Conservation (phyloP, 2,329 filamentous ascomycete genomes). For the Fusarium decemcellulare region DNA sequence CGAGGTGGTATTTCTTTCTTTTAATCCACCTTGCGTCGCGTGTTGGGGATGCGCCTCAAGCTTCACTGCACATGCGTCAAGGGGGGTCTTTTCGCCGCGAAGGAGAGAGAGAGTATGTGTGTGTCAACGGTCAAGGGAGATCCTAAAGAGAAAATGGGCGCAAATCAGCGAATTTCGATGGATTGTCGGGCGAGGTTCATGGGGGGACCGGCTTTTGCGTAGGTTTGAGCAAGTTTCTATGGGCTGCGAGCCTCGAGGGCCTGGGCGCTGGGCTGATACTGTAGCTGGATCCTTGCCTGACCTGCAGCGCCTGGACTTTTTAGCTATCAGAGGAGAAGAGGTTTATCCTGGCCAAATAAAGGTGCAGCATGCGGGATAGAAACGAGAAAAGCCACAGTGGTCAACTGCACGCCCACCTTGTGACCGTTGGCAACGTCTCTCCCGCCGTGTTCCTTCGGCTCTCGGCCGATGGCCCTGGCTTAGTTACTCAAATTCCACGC, state of each 20-base stretch:
- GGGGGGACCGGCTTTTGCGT: conserved; percentile 23
- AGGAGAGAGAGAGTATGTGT: neutral
- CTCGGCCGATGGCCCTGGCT: too few species aligned
- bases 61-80: too few species aligned
- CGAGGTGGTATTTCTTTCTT: too few species aligned
- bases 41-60: too few species aligned
- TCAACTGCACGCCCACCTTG: too few species aligned
- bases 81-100: too few species aligned
- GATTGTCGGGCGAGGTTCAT: conserved; percentile 25
- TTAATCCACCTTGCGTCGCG: too few species aligned
- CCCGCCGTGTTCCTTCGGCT: neutral
- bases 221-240: conserved; percentile 46
- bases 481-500: too few species aligned
- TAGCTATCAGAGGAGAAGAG: too few species aligned
- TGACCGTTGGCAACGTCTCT: neutral
- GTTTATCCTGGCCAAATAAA: neutral
- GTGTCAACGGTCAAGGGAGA: neutral
- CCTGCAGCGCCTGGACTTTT: too few species aligned
- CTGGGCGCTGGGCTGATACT: conserved; percentile 19
- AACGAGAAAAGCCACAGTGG: too few species aligned
- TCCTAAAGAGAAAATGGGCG: neutral
- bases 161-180: conserved; percentile 3
- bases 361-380: neutral
- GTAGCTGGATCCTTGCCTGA: neutral
- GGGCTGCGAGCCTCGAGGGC: conserved; percentile 15